These are phyloP conservation scores for Xerocomus brunneocitrinus DNA, from an alignment of 768 basidiomycete genomes.

Conservation along the genomic window DNA sequence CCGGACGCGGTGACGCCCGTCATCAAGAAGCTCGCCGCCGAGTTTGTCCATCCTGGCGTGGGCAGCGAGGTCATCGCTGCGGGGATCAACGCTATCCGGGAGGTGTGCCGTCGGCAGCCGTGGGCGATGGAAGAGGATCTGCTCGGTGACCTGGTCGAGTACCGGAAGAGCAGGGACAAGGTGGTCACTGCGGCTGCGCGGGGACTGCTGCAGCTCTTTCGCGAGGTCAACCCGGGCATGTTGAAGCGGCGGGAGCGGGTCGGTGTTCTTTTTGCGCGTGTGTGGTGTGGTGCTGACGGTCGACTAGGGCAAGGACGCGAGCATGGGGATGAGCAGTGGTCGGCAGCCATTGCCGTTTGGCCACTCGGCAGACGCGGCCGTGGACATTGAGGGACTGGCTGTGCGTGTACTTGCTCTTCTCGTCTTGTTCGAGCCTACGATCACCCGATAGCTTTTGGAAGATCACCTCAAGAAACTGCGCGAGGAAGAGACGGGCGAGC, in stretches of 20 bases:
- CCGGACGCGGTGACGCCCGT: conserved; percentile 90
- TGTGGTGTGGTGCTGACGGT: background rate
- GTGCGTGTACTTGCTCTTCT: conserved; percentile 41
- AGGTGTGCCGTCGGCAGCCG: conserved; percentile 91
- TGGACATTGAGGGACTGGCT: conserved; percentile 86
- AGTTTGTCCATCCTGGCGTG: conserved; percentile 97
- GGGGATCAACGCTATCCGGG: conserved; percentile 92
- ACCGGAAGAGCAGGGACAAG: conserved; percentile 93
- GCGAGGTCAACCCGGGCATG: conserved; percentile 95
- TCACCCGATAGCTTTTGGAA: conserved; percentile 64
- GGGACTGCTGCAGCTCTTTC: conserved; percentile 81
- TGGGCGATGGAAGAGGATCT: conserved; percentile 97
- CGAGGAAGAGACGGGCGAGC: conserved; percentile 53
- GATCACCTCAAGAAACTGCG: conserved; percentile 74
- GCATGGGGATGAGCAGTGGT: conserved; percentile 65
- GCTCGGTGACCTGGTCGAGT: conserved; percentile 88
- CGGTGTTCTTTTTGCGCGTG: conserved; percentile 19
- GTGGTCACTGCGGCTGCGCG: conserved; percentile 85
- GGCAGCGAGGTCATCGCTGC: conserved; percentile 93
- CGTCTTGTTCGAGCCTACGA: background rate
- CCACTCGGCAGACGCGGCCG: conserved; percentile 64
- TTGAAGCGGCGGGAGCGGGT: conserved; percentile 85
- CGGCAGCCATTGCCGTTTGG: conserved; percentile 77
- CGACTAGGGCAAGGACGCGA: conserved; percentile 82
- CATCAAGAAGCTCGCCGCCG: conserved; percentile 85